phyloP scores from a whole-genome alignment of 352 stramenopile genomes.

The Phytophthora cryptogea region DNA sequence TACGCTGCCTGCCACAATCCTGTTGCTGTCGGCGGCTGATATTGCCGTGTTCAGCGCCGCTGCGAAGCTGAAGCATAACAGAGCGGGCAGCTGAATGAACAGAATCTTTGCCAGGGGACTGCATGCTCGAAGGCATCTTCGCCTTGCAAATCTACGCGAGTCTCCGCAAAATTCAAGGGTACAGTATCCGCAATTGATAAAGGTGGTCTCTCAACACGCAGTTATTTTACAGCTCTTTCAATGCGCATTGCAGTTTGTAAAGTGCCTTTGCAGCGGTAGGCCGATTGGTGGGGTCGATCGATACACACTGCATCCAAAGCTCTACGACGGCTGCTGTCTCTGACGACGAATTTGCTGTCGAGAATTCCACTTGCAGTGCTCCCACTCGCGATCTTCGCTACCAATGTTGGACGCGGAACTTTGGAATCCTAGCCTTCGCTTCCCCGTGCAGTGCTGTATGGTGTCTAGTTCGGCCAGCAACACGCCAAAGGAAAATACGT shows the following conservation, averaged over 20 bases:
- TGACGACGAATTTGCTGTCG: neutral
- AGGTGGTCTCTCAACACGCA: too few relatives aligned
- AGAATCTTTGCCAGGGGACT: neutral
- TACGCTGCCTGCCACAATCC: conserved; percentile 3
- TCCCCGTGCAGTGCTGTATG: conserved; percentile 9
- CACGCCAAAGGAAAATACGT: conserved; percentile 33
- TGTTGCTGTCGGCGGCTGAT: neutral
- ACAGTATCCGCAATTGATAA: too few relatives aligned
- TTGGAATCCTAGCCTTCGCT: neutral
- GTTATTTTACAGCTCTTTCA: conserved; percentile 3
- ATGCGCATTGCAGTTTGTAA: conserved; percentile 8
- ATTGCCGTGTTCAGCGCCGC: neutral
- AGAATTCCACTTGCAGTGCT: conserved; percentile 21
- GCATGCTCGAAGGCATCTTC: too few relatives aligned
- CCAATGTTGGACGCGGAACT: conserved; percentile 18
- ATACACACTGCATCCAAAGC: conserved; percentile 16
- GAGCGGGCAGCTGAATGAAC: conserved; percentile 8
- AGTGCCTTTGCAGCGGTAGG: conserved; percentile 17
- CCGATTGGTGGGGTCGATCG: conserved; percentile 2
- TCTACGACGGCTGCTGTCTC: conserved; percentile 2
- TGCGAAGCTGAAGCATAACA: conserved; percentile 7
- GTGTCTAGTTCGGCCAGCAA: conserved; percentile 27
- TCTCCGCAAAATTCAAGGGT: too few relatives aligned
- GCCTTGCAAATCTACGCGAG: too few relatives aligned
- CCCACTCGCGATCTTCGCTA: conserved; percentile 10